A percentile compares a stretch with the other conserved stretches of the same genome.
These are phyloP conservation scores for Endothia cerciana DNA, from an alignment of 2,329 filamentous ascomycete species.

Conservation along the genomic window DNA sequence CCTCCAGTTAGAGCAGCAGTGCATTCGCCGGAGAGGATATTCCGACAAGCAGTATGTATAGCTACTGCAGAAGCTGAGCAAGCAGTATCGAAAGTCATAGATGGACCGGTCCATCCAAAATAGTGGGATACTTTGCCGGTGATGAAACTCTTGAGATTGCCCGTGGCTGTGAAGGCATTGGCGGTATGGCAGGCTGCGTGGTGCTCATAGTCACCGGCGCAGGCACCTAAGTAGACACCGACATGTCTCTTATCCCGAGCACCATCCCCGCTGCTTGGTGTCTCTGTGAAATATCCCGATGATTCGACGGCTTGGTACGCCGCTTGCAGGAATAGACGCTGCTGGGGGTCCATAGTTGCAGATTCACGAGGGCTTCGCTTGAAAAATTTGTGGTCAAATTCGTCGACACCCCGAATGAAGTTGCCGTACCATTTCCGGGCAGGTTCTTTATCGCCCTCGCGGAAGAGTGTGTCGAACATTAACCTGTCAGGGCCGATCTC, in stretches of 20 bases:
- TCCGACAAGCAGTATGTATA: constrained; percentile 41
- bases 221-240: constrained; percentile 37
- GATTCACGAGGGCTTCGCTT: constrained; percentile 30
- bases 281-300: constrained; percentile 30
- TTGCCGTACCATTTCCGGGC: constrained; percentile 21
- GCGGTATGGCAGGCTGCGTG: constrained; percentile 42
- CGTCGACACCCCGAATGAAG: background rate
- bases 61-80: constrained; percentile 44
- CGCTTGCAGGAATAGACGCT: constrained; percentile 42
- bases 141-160: constrained; percentile 35
- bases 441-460: constrained; percentile 13
- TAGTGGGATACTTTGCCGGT: constrained; percentile 38
- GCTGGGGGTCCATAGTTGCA: constrained; percentile 45
- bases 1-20: constrained; percentile 39
- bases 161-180: constrained; percentile 37
- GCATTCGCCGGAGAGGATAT: constrained; percentile 37
- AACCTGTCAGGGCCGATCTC: background rate
- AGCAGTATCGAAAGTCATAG: constrained; percentile 40
- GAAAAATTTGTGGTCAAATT: background rate
- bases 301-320: constrained; percentile 43
- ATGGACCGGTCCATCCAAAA: constrained; percentile 42
- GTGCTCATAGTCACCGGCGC: constrained; percentile 43
- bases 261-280: too few species aligned
- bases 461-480: background rate
- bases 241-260: background rate